These are phyloP conservation scores for Pestalotiopsis sp. DNA, from an alignment of 2,329 filamentous ascomycete genomes.

Conservation along the genomic window DNA sequence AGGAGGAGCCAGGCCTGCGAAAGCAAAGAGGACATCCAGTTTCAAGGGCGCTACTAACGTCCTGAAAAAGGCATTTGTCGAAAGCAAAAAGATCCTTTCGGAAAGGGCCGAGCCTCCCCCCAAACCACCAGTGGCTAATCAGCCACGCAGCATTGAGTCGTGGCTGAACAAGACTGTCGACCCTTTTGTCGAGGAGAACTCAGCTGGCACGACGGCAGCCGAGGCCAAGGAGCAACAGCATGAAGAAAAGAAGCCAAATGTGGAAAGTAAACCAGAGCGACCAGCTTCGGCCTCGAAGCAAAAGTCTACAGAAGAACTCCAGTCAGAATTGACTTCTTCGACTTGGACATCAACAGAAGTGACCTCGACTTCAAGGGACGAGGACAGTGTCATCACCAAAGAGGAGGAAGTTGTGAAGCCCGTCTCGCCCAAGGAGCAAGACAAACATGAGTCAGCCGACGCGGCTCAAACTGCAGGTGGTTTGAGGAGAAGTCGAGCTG, in stretches of 20 bases:
- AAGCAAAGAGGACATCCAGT: conserved; percentile 57
- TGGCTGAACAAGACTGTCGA: conserved; percentile 67
- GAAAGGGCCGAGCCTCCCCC: conserved; percentile 59
- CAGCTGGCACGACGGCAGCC: conserved; percentile 14
- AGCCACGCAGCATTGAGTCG: conserved; percentile 66
- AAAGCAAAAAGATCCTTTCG: conserved; percentile 67
- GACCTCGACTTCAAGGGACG: conserved; percentile 15
- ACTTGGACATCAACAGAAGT: not conserved
- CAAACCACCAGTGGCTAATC: conserved; percentile 50
- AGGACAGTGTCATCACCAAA: conserved; percentile 13
- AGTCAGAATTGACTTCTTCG: conserved; percentile 3
- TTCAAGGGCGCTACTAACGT: conserved; percentile 65
- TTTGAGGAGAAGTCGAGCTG: conserved; percentile 60
- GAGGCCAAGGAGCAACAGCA: conserved; percentile 34
- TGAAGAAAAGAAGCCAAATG: conserved; percentile 37
- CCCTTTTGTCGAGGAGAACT: conserved; percentile 55
- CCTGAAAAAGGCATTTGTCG: conserved; percentile 65
- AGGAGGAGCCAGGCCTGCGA: conserved; percentile 43
- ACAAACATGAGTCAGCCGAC: conserved; percentile 31
- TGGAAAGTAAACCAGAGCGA: conserved; percentile 32
- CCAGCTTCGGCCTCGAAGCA: conserved; percentile 22
- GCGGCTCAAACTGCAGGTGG: conserved; percentile 38
- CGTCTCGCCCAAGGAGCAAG: conserved; percentile 10
- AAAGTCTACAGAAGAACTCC: conserved; percentile 20
- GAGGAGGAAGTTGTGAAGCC: not conserved